Conservation (phyloP, 2,329 filamentous ascomycete species). For the Epichloe sibirici region DNA sequence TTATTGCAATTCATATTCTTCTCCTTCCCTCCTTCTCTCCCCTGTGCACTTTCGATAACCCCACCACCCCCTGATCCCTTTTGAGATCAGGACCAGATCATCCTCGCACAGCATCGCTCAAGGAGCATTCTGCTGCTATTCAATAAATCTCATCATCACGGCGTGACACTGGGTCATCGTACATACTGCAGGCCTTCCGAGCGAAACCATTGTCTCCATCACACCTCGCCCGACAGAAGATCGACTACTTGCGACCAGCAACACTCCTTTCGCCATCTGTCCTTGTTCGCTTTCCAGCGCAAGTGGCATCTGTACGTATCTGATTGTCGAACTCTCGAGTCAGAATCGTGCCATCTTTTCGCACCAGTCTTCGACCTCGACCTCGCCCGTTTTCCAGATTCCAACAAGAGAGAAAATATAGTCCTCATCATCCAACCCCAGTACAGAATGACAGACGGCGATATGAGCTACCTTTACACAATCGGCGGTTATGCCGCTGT, state of each 20-base stretch:
- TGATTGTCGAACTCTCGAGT: neutral
- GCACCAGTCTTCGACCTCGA: neutral
- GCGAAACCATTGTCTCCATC: neutral
- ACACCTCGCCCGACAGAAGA: neutral
- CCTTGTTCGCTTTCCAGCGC: neutral
- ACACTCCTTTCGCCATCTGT: neutral
- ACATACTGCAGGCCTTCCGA: neutral
- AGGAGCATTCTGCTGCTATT: neutral
- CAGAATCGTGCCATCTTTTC: neutral
- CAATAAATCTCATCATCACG: neutral
- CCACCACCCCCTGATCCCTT: slow-evolving; percentile 8
- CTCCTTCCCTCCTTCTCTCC: neutral
- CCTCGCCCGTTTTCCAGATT: neutral
- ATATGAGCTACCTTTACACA: slow-evolving; percentile 25
- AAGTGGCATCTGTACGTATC: neutral
- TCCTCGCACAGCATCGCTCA: slow-evolving; percentile 3
- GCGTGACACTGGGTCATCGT: neutral
- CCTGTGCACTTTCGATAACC: slow-evolving; percentile 3
- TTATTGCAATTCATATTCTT: neutral
- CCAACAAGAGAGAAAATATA: neutral
- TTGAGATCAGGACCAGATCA: slow-evolving; percentile 1
- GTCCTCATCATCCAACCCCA: neutral
- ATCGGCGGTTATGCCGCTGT: slow-evolving; percentile 25
- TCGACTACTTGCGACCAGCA: neutral
- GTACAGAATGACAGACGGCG: slow-evolving; percentile 20